phyloP scores from a whole-genome alignment of 768 basidiomycete species.

The Chalciporus sphaerocephalus region DNA sequence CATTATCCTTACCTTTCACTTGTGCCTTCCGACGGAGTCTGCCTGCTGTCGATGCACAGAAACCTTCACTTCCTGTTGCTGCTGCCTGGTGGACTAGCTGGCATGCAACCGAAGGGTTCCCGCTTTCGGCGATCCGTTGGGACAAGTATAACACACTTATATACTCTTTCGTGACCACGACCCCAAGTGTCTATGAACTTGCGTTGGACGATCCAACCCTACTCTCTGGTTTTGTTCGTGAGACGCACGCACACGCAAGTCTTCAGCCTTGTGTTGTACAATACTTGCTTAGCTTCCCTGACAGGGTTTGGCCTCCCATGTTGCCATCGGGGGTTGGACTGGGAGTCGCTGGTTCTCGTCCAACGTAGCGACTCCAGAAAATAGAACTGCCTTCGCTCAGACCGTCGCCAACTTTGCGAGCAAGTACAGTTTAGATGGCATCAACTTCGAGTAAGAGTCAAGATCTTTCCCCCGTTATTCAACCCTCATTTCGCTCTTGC shows the following conservation, averaged over 20 bases:
- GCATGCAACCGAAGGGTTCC: conserved; percentile 49
- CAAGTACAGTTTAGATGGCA: conserved; percentile 52
- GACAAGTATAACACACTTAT: conserved; percentile 67
- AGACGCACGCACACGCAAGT: conserved; percentile 37
- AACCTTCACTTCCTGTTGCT: conserved; percentile 30
- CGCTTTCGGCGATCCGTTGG: conserved; percentile 57
- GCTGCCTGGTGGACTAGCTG: conserved; percentile 67
- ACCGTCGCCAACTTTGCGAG: conserved; percentile 46
- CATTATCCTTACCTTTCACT: conserved; percentile 3
- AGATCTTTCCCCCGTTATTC: neutral
- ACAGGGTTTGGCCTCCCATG: conserved; percentile 51
- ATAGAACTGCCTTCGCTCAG: conserved; percentile 62
- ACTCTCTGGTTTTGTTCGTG: conserved; percentile 53
- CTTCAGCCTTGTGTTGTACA: neutral
- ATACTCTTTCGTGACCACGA: conserved; percentile 59
- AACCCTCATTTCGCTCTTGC: conserved; percentile 11
- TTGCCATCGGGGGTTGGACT: conserved; percentile 70
- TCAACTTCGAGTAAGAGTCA: conserved; percentile 35
- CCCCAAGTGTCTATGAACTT: conserved; percentile 30
- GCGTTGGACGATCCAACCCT: conserved; percentile 39
- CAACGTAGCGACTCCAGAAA: conserved; percentile 49
- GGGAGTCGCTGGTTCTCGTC: conserved; percentile 63
- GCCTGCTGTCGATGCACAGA: neutral
- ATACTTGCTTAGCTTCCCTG: neutral
- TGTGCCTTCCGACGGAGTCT: neutral